A percentile compares a stretch with the other conserved stretches of the same genome.
phyloP scores from a whole-genome alignment of 192 early-diverging fungal genomes.

The Linnemannia zychae region DNA sequence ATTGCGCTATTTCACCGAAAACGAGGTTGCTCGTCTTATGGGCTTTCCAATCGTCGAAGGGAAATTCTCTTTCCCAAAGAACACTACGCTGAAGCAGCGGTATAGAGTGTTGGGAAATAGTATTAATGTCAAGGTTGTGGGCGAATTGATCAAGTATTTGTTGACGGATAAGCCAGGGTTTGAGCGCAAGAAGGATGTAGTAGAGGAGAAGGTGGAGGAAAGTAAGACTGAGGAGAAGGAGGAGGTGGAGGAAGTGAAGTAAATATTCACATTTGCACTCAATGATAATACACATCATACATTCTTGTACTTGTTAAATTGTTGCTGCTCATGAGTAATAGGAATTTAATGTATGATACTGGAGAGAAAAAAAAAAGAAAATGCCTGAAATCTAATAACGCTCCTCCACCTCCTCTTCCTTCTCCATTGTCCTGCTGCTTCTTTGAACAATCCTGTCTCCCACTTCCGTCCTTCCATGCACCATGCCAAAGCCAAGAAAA shows the following conservation, averaged over 20 bases:
- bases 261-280: neutral
- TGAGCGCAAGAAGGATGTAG: neutral
- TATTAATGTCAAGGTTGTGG: constrained; percentile 87
- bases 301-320: neutral
- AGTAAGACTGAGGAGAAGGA: neutral
- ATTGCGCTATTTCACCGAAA: constrained; percentile 68
- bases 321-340: neutral
- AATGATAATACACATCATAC: neutral
- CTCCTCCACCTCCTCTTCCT: neutral
- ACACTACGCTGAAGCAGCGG: constrained; percentile 76
- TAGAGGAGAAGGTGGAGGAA: neutral
- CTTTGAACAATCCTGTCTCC: neutral
- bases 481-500: neutral
- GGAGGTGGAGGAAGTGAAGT: neutral
- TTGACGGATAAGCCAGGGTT: constrained; percentile 48
- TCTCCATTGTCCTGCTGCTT: too few relatives aligned
- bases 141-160: constrained; percentile 80
- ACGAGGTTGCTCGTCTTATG: constrained; percentile 83
- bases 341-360: neutral
- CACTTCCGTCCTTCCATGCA: neutral
- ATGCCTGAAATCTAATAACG: neutral
- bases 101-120: constrained; percentile 94
- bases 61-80: constrained; percentile 79
- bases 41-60: constrained; percentile 73
- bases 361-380: neutral